These are phyloP conservation scores for Diaporthe velutina DNA, from an alignment of 2,329 filamentous ascomycete species.

Conservation along the genomic window DNA sequence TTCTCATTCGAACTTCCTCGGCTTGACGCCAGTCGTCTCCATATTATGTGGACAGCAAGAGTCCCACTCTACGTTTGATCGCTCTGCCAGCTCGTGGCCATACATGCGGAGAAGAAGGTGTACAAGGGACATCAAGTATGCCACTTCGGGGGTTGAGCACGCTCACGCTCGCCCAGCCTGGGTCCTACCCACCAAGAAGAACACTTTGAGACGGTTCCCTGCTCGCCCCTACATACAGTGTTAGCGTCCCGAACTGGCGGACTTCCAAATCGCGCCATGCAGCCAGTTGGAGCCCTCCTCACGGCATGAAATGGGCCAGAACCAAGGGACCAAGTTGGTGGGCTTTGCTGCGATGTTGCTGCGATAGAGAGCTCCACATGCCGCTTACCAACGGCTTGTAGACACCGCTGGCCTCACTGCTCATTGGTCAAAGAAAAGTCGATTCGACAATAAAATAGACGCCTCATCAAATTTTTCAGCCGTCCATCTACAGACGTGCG, in stretches of 20 bases:
- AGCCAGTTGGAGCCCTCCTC: neutral
- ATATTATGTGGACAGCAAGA: neutral
- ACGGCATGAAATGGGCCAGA: neutral
- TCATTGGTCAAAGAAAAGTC: neutral
- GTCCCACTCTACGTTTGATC: neutral
- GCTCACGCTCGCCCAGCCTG: neutral
- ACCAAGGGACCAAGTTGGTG: neutral
- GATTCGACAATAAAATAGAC: neutral
- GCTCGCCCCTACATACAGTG: neutral
- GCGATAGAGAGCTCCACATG: neutral
- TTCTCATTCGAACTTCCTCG: neutral
- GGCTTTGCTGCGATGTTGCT: neutral
- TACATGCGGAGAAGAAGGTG: neutral
- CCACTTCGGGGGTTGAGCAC: neutral
- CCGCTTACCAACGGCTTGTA: neutral
- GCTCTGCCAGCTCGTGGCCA: neutral
- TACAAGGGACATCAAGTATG: neutral
- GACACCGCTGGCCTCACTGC: neutral
- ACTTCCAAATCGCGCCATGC: neutral
- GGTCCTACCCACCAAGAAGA: neutral
- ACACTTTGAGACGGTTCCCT: neutral
- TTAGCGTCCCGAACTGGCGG: neutral
- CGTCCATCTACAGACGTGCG: too few species aligned
- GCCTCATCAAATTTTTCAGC: neutral
- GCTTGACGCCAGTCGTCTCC: neutral